Base-by-base conservation (phyloP, 169 alveolate genomes). In the Plasmodium knowlesi region DNA sequence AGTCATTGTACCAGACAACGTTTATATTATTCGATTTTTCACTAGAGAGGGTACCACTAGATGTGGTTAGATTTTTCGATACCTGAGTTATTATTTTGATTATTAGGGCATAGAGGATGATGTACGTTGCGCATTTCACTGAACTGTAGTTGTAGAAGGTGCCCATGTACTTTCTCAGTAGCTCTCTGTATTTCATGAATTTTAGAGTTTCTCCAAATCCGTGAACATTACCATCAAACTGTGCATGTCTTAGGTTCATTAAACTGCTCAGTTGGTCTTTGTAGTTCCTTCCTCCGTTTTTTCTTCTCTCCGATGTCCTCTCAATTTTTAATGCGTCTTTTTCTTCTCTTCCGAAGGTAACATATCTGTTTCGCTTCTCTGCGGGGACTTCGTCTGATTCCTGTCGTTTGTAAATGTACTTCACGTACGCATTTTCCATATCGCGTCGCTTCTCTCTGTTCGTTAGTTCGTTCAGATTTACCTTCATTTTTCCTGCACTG, bases 161-260 rank as follows among this genome's bases (percentile, higher is more conserved):
- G 1, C 94, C 93, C 82, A 86, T 95, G 67, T 95, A 94, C 25
- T 95, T 81, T 39, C 98, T 84, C 41, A 94, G 14, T 28, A 94
- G 94, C 80, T 96, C 98, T n/a, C 98, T 78, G 74, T 93, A 94
- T 30, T 94, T 96, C 98, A 96, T 96, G 57, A 94, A 96, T 71
- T 93, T 92, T 72, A 96, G 39, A 0, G 98, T 95, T 6, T 93
- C 96, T 14, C 74, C 91, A 84, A 95, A 92, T 9, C 95, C 95
- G 5, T 71, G 50, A 14, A 92, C 89, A 92, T 80, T 86, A 28
- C 74, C 86, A 54, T 88, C 86, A 6, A 53, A 34, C 8, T 43
- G 12, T 8, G 81, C 61, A 32, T 73, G 76, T 50, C 70, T 50
- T 9, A 19, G 19, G 8, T 80, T 84, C 3, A 22, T 19, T n/a